Percentiles rank a stretch among this genome's conserved stretches.
Conservation (phyloP, 768 basidiomycete species). For the Trametes meyenii region DNA sequence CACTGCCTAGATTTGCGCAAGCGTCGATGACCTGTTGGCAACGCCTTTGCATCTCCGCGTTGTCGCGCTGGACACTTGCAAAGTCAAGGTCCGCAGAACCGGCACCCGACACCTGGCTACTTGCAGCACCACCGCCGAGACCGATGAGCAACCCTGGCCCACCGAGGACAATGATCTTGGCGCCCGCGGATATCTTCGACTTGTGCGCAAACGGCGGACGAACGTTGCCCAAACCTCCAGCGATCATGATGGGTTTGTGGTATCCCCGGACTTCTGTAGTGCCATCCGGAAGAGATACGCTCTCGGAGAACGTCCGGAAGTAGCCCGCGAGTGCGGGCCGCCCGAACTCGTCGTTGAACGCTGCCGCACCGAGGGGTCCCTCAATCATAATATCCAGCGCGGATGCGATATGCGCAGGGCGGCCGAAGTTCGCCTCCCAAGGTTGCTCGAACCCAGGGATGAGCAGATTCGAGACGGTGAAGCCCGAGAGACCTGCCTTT, state of each 20-base stretch:
- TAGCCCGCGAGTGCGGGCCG: conserved; percentile 91
- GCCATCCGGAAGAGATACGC: conserved; percentile 57
- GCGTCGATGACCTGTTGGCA: conserved; percentile 98
- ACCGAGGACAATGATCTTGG: conserved; percentile 90
- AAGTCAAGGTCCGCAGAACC: conserved; percentile 95
- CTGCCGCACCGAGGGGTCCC: conserved; percentile 90
- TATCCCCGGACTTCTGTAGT: conserved; percentile 84
- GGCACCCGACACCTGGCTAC: conserved; percentile 89
- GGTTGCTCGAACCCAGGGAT: conserved; percentile 91
- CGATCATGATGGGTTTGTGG: conserved; percentile 99
- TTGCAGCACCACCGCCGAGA: conserved; percentile 94
- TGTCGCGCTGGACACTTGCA: conserved; percentile 96
- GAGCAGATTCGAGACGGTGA: conserved; percentile 90
- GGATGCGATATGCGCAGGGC: conserved; percentile 88
- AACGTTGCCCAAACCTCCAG: conserved; percentile 95
- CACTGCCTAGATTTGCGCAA: conserved; percentile 62
- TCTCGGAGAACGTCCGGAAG: conserved; percentile 92
- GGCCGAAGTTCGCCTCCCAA: conserved; percentile 95
- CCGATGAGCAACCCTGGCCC: conserved; percentile 97
- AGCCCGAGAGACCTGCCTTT: conserved; percentile 92
- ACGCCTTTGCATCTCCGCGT: conserved; percentile 96
- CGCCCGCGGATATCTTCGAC: conserved; percentile 71
- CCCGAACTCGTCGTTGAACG: conserved; percentile 99
- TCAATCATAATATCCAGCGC: conserved; percentile 97
- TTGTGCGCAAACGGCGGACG: conserved; percentile 83